phyloP scores from a whole-genome alignment of 2,329 filamentous ascomycete genomes.

The Fusarium sp. region DNA sequence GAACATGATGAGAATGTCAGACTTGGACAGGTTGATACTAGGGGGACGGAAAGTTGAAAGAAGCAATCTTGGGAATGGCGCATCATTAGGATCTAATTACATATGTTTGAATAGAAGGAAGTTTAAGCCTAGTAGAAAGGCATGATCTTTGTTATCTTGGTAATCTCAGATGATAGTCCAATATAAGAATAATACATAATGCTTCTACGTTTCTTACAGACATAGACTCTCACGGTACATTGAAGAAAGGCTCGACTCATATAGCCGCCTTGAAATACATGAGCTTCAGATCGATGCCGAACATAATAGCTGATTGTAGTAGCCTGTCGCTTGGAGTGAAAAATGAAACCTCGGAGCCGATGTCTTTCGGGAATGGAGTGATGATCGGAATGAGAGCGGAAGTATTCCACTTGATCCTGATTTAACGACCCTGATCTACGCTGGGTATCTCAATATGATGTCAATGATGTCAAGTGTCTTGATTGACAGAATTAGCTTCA shows the following conservation, averaged over 20 bases:
- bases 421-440: background rate
- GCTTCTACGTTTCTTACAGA: background rate
- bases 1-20: background rate
- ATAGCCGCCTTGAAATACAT: background rate
- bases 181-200: background rate
- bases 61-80: rapidly evolving
- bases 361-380: too few relatives aligned
- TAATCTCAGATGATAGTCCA: background rate
- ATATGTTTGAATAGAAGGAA: rapidly evolving
- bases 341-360: too few relatives aligned
- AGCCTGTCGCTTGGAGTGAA: rapidly evolving
- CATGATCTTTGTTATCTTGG: rapidly evolving
- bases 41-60: background rate
- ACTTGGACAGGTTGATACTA: background rate
- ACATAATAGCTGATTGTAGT: background rate
- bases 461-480: background rate
- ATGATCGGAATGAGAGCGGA: background rate
- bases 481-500: background rate
- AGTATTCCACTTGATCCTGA: background rate
- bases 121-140: rapidly evolving
- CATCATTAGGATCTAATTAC: rapidly evolving
- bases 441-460: background rate
- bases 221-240: background rate
- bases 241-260: too few relatives aligned
- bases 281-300: background rate